Conservation (phyloP, 192 early-diverging fungal species). For the Umbelopsis isabellina region DNA sequence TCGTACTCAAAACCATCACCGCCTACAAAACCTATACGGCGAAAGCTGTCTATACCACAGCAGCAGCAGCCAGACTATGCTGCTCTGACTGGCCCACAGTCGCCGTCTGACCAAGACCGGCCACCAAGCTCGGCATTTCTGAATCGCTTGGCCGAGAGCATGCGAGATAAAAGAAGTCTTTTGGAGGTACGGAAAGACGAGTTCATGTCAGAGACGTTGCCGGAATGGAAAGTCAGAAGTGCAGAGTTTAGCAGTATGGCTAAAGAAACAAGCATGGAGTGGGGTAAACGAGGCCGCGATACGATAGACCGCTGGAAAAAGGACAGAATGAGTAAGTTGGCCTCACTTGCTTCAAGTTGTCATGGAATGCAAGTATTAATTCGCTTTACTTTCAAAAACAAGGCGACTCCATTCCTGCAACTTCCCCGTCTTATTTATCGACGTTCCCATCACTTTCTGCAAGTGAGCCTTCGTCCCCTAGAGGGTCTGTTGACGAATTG, state of each 20-base stretch:
- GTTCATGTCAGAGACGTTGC: slow-evolving; percentile 37
- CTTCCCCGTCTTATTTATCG: slow-evolving; percentile 18
- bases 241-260: slow-evolving; percentile 36
- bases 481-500: neutral
- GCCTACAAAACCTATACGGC: slow-evolving; percentile 21
- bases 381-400: neutral
- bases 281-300: slow-evolving; percentile 39
- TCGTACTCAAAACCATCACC: slow-evolving; percentile 23
- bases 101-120: slow-evolving; percentile 14
- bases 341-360: no score
- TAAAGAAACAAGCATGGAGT: slow-evolving; percentile 41
- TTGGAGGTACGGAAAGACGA: slow-evolving; percentile 35
- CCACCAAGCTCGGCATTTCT: slow-evolving; percentile 21
- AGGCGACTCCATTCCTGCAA: slow-evolving; percentile 7
- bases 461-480: slow-evolving; percentile 1
- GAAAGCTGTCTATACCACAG: slow-evolving; percentile 25
- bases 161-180: slow-evolving; percentile 33
- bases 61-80: slow-evolving; percentile 16
- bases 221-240: slow-evolving; percentile 40
- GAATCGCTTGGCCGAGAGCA: slow-evolving; percentile 25
- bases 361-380: neutral
- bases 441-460: neutral
- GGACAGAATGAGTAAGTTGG: slow-evolving; percentile 17
- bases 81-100: neutral
- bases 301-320: slow-evolving; percentile 43